phyloP scores from a whole-genome alignment of 23 red algal genomes.

The Gracilaria domingensis region DNA sequence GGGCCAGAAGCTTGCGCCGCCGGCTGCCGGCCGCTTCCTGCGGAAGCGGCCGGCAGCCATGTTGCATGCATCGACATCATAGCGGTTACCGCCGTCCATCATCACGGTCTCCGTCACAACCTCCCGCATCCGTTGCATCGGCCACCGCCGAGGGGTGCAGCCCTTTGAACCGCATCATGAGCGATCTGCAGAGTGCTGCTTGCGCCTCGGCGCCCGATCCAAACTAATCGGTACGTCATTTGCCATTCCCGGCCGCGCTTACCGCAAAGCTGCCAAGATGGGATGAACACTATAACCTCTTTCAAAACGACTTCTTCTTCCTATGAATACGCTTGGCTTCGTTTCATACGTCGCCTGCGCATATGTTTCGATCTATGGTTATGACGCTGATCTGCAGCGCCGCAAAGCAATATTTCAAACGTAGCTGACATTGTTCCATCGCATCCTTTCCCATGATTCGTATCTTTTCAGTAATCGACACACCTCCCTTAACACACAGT shows the following conservation, averaged over 20 bases:
- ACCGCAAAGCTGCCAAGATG: neutral
- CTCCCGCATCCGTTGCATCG: too few species aligned
- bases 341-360: neutral
- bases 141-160: too few species aligned
- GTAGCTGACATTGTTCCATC: neutral
- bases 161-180: neutral
- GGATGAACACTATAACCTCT: conserved; percentile 22
- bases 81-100: too few species aligned
- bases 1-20: too few species aligned
- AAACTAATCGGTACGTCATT: neutral
- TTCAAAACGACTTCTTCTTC: conserved; percentile 42
- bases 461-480: neutral
- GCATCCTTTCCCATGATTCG: neutral
- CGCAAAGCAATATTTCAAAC: neutral
- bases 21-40: too few species aligned
- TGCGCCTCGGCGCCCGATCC: neutral
- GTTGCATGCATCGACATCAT: too few species aligned
- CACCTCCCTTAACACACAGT: too few species aligned
- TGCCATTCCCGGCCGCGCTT: neutral
- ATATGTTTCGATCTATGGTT: conserved; percentile 21
- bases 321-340: neutral
- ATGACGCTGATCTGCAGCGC: conserved; percentile 33
- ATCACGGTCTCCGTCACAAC: too few species aligned
- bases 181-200: neutral
- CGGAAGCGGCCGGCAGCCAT: too few species aligned